phyloP scores from a whole-genome alignment of 2,329 filamentous ascomycete genomes.

The Colletotrichum aenigma region DNA sequence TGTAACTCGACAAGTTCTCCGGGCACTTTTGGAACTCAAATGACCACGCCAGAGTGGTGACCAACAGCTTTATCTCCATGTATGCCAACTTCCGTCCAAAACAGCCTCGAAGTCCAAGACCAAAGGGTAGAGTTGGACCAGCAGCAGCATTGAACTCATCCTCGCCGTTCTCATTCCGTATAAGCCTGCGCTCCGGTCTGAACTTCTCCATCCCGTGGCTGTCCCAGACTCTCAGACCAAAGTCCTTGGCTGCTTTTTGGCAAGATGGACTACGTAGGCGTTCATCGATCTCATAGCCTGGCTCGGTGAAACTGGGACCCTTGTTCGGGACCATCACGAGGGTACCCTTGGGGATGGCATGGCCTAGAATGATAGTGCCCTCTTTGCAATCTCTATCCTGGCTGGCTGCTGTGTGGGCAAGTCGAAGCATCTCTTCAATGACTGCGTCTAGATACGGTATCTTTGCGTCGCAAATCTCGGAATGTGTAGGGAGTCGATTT shows the following conservation, averaged over 20 bases:
- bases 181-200: slow-evolving; percentile 24
- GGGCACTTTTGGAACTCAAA: slow-evolving; percentile 24
- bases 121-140: slow-evolving; percentile 28
- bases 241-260: neutral
- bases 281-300: slow-evolving; percentile 9
- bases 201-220: slow-evolving; percentile 10
- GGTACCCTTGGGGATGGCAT: slow-evolving; percentile 30
- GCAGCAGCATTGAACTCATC: slow-evolving; percentile 25
- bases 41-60: slow-evolving; percentile 28
- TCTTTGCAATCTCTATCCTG: slow-evolving; percentile 24
- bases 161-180: neutral
- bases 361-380: slow-evolving; percentile 28
- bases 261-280: slow-evolving; percentile 13
- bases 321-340: slow-evolving; percentile 1
- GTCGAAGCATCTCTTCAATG: slow-evolving; percentile 31
- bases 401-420: slow-evolving; percentile 22
- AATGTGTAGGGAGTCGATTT: slow-evolving; percentile 20
- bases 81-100: slow-evolving; percentile 31
- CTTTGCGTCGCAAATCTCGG: slow-evolving; percentile 22
- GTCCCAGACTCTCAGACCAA: neutral
- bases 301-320: neutral
- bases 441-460: slow-evolving; percentile 31
- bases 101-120: slow-evolving; percentile 27
- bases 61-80: slow-evolving; percentile 28
- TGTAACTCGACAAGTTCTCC: neutral